Conservation (phyloP, 129 eudicot genomes). For the Smallanthus sonchifolius region DNA sequence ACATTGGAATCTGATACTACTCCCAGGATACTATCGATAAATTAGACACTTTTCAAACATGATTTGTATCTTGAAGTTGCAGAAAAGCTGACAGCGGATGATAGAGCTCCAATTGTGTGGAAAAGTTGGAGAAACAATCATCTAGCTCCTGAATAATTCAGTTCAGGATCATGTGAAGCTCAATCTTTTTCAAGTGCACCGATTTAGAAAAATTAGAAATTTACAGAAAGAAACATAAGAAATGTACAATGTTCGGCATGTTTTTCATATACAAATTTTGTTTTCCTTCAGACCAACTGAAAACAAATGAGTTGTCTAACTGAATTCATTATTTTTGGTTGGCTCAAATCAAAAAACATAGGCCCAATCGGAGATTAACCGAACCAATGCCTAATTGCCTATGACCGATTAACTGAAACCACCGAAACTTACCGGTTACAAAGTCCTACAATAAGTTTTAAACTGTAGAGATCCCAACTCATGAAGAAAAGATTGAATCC, state of each 20-base stretch:
- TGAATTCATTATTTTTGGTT: no score
- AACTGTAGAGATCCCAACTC: no score
- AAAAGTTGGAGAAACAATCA: constrained; percentile 13
- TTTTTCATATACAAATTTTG: constrained; percentile 7
- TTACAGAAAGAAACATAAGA: constrained; percentile 11
- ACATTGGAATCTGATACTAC: constrained; percentile 15
- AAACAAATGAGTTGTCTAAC: no score
- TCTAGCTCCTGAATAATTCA: constrained; percentile 27
- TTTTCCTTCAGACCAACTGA: background rate
- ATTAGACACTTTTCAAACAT: constrained; percentile 10
- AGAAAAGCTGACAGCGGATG: background rate
- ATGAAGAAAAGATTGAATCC: no score
- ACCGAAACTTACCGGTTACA: no score
- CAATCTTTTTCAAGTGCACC: constrained; percentile 21
- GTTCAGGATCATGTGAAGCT: constrained; percentile 36
- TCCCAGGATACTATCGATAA: constrained; percentile 11
- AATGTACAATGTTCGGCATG: constrained; percentile 24
- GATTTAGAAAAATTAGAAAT: constrained; percentile 23
- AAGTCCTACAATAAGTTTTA: no score
- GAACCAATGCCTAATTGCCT: no score
- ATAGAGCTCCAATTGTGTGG: constrained; percentile 5
- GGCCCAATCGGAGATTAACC: no score
- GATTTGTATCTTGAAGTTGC: constrained; percentile 27
- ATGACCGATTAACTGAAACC: no score
- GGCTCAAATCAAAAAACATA: no score